These are phyloP conservation scores for Daldinia decipiens DNA, from an alignment of 495 filamentous ascomycete species.

Conservation along the genomic window DNA sequence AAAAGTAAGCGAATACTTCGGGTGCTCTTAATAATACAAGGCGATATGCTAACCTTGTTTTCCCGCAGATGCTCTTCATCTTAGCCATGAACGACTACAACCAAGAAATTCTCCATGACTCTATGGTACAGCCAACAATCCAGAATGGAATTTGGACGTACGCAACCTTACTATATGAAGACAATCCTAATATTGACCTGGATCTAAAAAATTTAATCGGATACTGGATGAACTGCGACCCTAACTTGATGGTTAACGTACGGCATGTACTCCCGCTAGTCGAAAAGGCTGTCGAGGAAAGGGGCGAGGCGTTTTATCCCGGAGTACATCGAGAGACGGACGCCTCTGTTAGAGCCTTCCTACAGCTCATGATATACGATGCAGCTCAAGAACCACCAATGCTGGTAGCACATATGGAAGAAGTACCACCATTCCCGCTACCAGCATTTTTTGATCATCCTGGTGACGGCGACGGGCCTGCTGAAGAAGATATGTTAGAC, in stretches of 20 bases:
- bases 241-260: neutral
- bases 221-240: neutral
- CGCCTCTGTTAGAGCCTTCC: neutral
- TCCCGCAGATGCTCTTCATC: neutral
- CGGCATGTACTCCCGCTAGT: neutral
- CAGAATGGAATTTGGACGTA: neutral
- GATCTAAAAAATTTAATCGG: neutral
- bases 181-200: neutral
- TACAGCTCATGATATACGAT: constrained; percentile 1
- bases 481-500: neutral
- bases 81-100: neutral
- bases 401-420: neutral
- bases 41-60: neutral
- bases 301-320: neutral
- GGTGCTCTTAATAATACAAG: neutral
- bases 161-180: neutral
- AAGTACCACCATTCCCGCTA: neutral
- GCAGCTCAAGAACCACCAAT: neutral
- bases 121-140: neutral
- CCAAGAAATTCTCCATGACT: neutral
- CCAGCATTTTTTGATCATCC: neutral
- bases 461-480: neutral
- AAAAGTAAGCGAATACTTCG: neutral
- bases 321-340: constrained; percentile 4
- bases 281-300: neutral